phyloP scores from a whole-genome alignment of 1,139 yeast genomes.

The Kodamaea alishanica region DNA sequence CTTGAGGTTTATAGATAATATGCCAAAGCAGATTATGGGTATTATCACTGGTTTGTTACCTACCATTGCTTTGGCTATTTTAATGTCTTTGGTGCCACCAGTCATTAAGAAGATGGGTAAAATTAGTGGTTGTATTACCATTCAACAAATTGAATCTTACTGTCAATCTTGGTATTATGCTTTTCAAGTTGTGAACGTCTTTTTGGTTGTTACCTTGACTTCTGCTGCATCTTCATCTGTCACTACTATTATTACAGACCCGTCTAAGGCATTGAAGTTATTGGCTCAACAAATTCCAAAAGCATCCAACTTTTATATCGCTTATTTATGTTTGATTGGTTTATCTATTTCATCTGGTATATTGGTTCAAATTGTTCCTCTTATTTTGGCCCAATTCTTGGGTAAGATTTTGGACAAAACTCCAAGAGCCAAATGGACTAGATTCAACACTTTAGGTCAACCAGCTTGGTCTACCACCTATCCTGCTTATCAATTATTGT shows the following conservation, averaged over 20 bases:
- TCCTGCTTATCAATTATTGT: conserved; percentile 39
- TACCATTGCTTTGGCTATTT: conserved; percentile 57
- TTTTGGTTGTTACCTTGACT: conserved; percentile 74
- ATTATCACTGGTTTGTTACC: conserved; percentile 76
- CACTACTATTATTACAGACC: conserved; percentile 49
- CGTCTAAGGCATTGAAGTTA: conserved; percentile 51
- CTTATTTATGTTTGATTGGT: conserved; percentile 48
- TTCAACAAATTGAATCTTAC: conserved; percentile 68
- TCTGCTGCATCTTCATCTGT: conserved; percentile 76
- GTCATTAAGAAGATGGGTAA: conserved; percentile 67
- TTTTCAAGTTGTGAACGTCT: conserved; percentile 83
- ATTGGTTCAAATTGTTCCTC: conserved; percentile 40
- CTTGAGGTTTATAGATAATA: conserved; percentile 58
- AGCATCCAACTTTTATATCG: conserved; percentile 67
- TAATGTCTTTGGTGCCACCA: conserved; percentile 77
- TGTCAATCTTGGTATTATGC: conserved; percentile 87
- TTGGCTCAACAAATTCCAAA: conserved; percentile 62
- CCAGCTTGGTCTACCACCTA: conserved; percentile 42
- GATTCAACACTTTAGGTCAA: conserved; percentile 39
- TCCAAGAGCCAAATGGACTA: conserved; percentile 43
- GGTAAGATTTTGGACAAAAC: conserved; percentile 46
- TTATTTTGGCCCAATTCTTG: conserved; percentile 44
- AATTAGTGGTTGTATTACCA: conserved; percentile 65
- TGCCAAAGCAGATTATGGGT: conserved; percentile 59
- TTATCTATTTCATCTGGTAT: conserved; percentile 38